These are phyloP conservation scores for Capsicum pubescens DNA, from an alignment of 257 asterid species.

Conservation along the genomic window DNA sequence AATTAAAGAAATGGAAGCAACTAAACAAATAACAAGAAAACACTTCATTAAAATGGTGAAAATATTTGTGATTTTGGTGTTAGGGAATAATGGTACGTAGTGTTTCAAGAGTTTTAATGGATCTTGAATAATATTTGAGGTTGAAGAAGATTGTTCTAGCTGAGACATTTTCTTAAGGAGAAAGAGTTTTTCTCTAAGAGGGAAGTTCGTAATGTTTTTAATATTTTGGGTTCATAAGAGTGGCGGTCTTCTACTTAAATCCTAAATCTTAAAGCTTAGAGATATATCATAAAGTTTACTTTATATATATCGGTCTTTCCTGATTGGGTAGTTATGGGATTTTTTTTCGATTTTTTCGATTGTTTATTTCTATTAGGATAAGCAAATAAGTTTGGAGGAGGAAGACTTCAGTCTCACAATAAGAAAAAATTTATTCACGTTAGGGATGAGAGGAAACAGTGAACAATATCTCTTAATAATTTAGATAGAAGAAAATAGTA, in stretches of 20 bases:
- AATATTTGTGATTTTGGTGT: constrained; percentile 27
- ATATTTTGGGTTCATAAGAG: not conserved
- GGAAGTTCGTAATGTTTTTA: too few relatives aligned
- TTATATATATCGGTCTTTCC: not conserved
- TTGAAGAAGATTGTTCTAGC: constrained; percentile 1
- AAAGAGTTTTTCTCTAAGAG: too few relatives aligned
- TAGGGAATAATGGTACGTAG: not conserved
- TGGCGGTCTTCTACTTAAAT: constrained; percentile 18
- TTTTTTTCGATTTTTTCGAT: not conserved
- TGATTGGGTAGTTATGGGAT: not conserved
- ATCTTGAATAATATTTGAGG: constrained; percentile 28
- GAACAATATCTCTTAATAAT: too few relatives aligned
- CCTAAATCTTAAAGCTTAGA: not conserved
- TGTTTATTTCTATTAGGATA: not conserved
- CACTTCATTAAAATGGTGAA: constrained; percentile 49
- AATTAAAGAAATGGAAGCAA: constrained; percentile 45
- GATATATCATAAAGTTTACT: not conserved
- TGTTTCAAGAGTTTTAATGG: constrained; percentile 42
- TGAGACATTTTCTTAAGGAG: constrained; percentile 32
- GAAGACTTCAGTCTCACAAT: not conserved
- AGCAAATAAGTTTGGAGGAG: not conserved
- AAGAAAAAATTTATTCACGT: too few relatives aligned
- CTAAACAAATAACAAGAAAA: constrained; percentile 44
- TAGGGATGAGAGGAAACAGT: too few relatives aligned
- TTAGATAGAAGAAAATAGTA: too few relatives aligned